A percentile compares a stretch with the other conserved stretches of the same genome.
Conservation (phyloP, 1,284 basidiomycete species). For the Crucibulum cyathiforme region DNA sequence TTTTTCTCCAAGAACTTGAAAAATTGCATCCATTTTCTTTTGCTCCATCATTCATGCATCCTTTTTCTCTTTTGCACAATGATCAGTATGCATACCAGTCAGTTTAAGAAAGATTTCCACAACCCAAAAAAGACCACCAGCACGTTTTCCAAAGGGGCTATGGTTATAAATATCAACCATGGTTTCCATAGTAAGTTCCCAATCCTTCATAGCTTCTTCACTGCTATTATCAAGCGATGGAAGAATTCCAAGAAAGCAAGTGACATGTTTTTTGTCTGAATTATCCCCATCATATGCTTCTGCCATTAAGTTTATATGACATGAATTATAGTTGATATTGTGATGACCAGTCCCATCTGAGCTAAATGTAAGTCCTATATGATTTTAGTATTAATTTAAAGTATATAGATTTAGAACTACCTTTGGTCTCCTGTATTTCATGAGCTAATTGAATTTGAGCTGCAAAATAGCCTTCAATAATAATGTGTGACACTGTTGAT, state of each 20-base stretch:
- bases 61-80: conserved; percentile 22
- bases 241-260: conserved; percentile 18
- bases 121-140: conserved; percentile 5
- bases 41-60: conserved; percentile 3
- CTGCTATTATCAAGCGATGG: conserved; percentile 18
- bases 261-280: conserved; percentile 8
- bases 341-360: conserved; percentile 23
- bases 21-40: background rate
- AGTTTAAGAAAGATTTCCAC: conserved; percentile 18
- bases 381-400: no score
- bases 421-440: conserved; percentile 18
- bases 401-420: background rate
- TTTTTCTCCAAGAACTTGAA: background rate
- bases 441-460: conserved; percentile 25
- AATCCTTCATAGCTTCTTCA: conserved; percentile 20
- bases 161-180: conserved; percentile 16
- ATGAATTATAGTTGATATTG: conserved; percentile 19
- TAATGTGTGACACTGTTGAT: conserved; percentile 16
- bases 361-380: conserved; percentile 16
- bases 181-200: conserved; percentile 8
- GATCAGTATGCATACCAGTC: conserved; percentile 16
- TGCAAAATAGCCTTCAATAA: conserved; percentile 24
- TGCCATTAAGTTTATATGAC: conserved; percentile 14
- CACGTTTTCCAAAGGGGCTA: conserved; percentile 15
- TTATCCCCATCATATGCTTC: conserved; percentile 7